Percentiles rank a stretch among this genome's conserved stretches.
phyloP scores from a whole-genome alignment of 2,329 filamentous ascomycete species.

The Penicillium sp. region DNA sequence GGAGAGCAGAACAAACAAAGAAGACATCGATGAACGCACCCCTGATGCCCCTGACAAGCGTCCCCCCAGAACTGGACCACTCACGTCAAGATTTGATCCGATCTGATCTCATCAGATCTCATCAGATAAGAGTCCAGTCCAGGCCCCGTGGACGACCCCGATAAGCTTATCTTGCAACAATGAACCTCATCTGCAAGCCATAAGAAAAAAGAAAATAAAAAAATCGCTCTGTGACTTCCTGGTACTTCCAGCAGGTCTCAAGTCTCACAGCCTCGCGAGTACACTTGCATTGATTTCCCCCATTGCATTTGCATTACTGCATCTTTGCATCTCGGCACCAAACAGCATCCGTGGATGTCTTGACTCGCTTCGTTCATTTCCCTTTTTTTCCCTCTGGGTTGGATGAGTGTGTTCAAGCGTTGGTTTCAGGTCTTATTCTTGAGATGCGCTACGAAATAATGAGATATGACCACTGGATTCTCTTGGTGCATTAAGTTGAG shows the following conservation, averaged over 20 bases:
- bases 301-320: slow-evolving; percentile 10
- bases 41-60: slow-evolving; percentile 26
- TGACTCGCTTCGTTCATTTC: slow-evolving; percentile 1
- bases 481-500: slow-evolving; percentile 1
- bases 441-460: slow-evolving; percentile 30
- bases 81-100: slow-evolving; percentile 1
- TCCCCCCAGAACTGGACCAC: slow-evolving; percentile 17
- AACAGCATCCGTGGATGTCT: slow-evolving; percentile 24
- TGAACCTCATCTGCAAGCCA: slow-evolving; percentile 19
- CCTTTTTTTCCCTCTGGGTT: neutral
- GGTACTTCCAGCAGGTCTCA: neutral
- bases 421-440: slow-evolving; percentile 24
- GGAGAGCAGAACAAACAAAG: slow-evolving; percentile 19
- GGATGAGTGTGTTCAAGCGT: slow-evolving; percentile 7
- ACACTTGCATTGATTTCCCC: slow-evolving; percentile 15
- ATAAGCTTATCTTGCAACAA: slow-evolving; percentile 30
- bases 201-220: slow-evolving; percentile 22
- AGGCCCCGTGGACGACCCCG: slow-evolving; percentile 19
- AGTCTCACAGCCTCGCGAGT: neutral
- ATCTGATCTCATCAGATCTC: neutral
- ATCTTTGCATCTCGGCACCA: slow-evolving; percentile 17
- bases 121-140: slow-evolving; percentile 9
- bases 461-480: slow-evolving; percentile 30
- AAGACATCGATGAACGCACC: slow-evolving; percentile 25
- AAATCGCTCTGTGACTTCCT: neutral